These are phyloP conservation scores for Paradendryphiella salina DNA, from an alignment of 2,329 filamentous ascomycete species.

Conservation along the genomic window DNA sequence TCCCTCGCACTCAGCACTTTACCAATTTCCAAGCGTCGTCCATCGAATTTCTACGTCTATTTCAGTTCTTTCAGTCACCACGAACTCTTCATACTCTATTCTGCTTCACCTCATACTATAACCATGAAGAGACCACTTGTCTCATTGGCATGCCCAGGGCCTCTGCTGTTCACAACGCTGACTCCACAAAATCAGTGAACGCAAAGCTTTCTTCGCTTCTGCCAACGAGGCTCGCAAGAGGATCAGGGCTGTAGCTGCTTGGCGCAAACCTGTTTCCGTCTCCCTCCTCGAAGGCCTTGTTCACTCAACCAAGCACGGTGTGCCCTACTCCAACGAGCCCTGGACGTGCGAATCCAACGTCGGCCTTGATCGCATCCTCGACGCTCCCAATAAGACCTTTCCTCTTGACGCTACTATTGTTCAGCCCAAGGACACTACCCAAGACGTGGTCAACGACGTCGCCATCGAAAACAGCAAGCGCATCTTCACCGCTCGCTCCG, in stretches of 20 bases:
- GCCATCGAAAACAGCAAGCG: constrained; percentile 27
- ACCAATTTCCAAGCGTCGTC: neutral
- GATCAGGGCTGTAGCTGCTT: constrained; percentile 4
- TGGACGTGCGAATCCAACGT: constrained; percentile 20
- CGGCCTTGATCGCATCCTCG: constrained; percentile 22
- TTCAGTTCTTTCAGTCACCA: neutral
- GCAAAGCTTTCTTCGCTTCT: constrained; percentile 4
- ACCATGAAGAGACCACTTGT: constrained; percentile 31
- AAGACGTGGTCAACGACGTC: constrained; percentile 26
- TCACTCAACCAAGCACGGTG: constrained; percentile 16
- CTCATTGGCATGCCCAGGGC: constrained; percentile 31
- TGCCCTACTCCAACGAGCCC: constrained; percentile 16
- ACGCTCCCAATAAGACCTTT: constrained; percentile 20
- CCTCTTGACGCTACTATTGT: constrained; percentile 1
- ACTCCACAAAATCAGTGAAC: constrained; percentile 22
- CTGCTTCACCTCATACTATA: constrained; percentile 4
- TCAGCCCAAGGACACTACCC: constrained; percentile 7
- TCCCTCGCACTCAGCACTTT: neutral
- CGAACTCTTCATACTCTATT: neutral
- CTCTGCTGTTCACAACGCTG: constrained; percentile 27
- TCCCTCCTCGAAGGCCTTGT: constrained; percentile 26
- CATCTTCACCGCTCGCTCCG: constrained; percentile 20
- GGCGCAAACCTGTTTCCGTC: constrained; percentile 10
- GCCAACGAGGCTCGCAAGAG: constrained; percentile 3
- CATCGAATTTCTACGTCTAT: constrained; percentile 1